These are phyloP conservation scores for Sugiyamaella japonica DNA, from an alignment of 1,139 yeast species.

Conservation along the genomic window DNA sequence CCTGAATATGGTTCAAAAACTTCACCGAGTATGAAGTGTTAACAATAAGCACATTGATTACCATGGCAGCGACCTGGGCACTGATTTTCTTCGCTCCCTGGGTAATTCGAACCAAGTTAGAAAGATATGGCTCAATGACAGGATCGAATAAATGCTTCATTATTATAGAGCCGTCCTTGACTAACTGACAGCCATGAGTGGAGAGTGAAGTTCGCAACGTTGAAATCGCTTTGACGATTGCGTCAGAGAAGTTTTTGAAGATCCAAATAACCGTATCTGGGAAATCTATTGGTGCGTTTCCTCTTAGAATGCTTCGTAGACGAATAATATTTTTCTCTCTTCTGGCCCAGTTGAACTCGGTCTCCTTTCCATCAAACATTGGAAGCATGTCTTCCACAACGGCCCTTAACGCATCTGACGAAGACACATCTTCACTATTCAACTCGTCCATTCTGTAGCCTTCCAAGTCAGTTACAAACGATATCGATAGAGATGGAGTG, in stretches of 20 bases:
- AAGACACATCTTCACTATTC: slow-evolving; percentile 32
- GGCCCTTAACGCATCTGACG: slow-evolving; percentile 41
- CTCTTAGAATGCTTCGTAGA: slow-evolving; percentile 61
- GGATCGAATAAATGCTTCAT: slow-evolving; percentile 55
- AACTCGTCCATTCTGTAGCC: slow-evolving; percentile 39
- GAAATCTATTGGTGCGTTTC: slow-evolving; percentile 49
- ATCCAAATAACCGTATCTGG: slow-evolving; percentile 48
- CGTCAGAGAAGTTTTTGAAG: slow-evolving; percentile 54
- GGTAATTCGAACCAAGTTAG: slow-evolving; percentile 60
- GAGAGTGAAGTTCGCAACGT: slow-evolving; percentile 86
- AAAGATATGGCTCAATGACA: slow-evolving; percentile 61
- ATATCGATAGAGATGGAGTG: slow-evolving; percentile 16
- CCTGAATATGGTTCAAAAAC: slow-evolving; percentile 52
- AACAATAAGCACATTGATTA: slow-evolving; percentile 60
- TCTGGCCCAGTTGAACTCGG: slow-evolving; percentile 80
- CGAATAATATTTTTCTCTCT: slow-evolving; percentile 65
- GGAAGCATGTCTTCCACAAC: slow-evolving; percentile 44
- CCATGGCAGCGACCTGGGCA: slow-evolving; percentile 69
- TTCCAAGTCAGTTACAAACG: slow-evolving; percentile 32
- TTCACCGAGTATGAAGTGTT: slow-evolving; percentile 57
- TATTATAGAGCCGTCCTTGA: slow-evolving; percentile 67
- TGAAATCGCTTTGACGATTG: slow-evolving; percentile 62
- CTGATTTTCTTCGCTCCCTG: slow-evolving; percentile 79
- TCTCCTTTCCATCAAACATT: slow-evolving; percentile 73
- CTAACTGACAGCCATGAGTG: slow-evolving; percentile 68